Evolutionary conservation across 352 stramenopile genomes (phyloP).

Genomic region (Phytophthora sp.): DNA sequence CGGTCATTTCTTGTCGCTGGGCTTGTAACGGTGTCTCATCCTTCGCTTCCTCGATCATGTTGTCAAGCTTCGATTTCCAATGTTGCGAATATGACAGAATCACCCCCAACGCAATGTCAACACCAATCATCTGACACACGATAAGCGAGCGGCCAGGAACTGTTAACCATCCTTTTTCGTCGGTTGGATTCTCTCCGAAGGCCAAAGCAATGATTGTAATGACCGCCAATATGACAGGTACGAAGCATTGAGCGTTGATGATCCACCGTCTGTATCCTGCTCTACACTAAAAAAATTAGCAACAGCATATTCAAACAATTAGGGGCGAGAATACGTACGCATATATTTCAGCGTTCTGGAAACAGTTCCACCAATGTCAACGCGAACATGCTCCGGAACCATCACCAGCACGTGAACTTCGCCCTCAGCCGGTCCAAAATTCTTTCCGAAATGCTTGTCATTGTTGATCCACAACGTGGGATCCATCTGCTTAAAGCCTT

Average conservation of each 20-base stretch:
- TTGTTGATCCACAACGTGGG: conserved; percentile 8
- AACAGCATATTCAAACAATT: conserved; percentile 2
- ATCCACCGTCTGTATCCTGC: no score
- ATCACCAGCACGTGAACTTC: conserved; percentile 1
- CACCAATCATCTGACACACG: no score
- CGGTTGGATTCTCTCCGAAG: conserved; percentile 16
- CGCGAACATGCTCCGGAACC: conserved; percentile 9
- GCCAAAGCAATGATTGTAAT: conserved; percentile 20
- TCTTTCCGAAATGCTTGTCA: conserved; percentile 13
- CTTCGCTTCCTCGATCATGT: conserved; percentile 21
- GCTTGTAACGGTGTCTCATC: conserved; percentile 13
- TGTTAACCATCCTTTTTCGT: no score
- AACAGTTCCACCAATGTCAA: no score
- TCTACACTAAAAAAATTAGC: no score
- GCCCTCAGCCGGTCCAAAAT: conserved; percentile 11
- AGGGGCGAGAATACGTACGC: conserved; percentile 16
- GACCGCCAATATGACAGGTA: conserved; percentile 13
- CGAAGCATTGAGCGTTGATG: no score
- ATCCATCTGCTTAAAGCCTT: conserved; percentile 2
- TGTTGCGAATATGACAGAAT: no score
- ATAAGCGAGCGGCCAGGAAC: no score
- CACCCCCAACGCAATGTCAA: no score
- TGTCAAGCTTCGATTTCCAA: conserved; percentile 13
- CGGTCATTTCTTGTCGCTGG: conserved; percentile 10
- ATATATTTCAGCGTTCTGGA: conserved; percentile 26